Conservation (phyloP, 2,329 filamentous ascomycete genomes). For the Parascedosporium putredinis region DNA sequence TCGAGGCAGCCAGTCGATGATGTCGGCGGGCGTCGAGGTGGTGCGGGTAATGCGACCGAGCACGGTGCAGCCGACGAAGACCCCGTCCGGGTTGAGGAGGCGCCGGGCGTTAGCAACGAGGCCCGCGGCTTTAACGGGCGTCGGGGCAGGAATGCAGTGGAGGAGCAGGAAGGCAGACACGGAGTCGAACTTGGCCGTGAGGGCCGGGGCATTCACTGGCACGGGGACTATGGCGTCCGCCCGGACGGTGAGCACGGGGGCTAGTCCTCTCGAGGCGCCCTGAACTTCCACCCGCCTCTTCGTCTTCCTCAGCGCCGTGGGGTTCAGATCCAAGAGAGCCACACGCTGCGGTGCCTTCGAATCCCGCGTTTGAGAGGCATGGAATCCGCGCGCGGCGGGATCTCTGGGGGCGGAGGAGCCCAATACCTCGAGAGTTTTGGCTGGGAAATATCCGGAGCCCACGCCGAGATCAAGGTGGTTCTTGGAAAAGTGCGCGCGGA, state of each 20-base stretch:
- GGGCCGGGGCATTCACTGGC: conserved; percentile 13
- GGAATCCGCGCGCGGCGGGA: not conserved
- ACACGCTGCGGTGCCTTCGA: conserved; percentile 15
- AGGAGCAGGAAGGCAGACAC: conserved; percentile 20
- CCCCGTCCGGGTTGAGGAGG: no score
- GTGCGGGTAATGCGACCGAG: no score
- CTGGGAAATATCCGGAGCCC: conserved; percentile 28
- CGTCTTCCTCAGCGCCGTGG: conserved; percentile 21
- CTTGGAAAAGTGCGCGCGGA: conserved; percentile 22
- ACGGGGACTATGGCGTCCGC: conserved; percentile 21
- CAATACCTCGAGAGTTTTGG: conserved; percentile 14
- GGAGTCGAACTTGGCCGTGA: conserved; percentile 27
- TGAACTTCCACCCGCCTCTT: conserved; percentile 15
- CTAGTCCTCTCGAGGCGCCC: conserved; percentile 6
- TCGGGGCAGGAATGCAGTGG: conserved; percentile 17
- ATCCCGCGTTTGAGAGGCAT: not conserved
- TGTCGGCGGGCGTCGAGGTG: no score
- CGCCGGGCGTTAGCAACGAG: conserved; percentile 6
- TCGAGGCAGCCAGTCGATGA: no score
- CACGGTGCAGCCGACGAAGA: no score
- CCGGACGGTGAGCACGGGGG: conserved; percentile 19
- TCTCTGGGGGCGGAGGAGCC: not conserved
- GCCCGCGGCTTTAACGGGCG: conserved; percentile 13
- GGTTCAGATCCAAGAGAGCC: conserved; percentile 26
- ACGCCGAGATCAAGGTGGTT: conserved; percentile 29